Percentiles rank a stretch among this genome's conserved stretches.
Evolutionary conservation across 2,329 filamentous ascomycete genomes (phyloP).

Genomic region (Verticillium albo-atrum): DNA sequence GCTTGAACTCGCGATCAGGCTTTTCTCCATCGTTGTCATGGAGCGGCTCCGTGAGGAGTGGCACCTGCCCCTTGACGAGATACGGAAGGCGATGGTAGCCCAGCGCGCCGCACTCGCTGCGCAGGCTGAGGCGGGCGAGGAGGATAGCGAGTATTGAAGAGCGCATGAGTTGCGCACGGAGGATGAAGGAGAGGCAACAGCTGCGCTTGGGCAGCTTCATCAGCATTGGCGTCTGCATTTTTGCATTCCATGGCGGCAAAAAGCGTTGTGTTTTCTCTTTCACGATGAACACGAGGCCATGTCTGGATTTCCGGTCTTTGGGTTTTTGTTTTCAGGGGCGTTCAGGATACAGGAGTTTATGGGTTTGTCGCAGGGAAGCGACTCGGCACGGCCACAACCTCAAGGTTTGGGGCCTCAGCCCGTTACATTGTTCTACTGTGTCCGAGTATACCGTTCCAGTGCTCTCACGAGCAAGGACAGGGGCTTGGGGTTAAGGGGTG

Average conservation of each 20-base stretch:
- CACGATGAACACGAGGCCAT: not conserved
- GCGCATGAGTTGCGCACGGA: not conserved
- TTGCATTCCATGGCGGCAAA: not conserved
- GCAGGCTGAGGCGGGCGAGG: not conserved
- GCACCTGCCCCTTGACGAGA: not conserved
- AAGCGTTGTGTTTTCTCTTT: not conserved
- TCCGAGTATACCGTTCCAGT: not conserved
- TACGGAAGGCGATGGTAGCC: not conserved
- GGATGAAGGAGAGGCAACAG: not conserved
- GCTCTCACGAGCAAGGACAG: not conserved
- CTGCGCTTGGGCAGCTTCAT: not conserved
- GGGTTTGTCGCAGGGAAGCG: not conserved
- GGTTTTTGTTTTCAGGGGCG: not conserved
- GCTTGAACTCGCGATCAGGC: constrained; percentile 40
- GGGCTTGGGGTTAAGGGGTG: not conserved
- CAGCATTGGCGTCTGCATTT: not conserved
- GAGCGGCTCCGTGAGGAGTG: constrained; percentile 34
- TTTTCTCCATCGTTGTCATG: constrained; percentile 50
- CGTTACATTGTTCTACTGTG: not conserved
- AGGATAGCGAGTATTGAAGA: not conserved
- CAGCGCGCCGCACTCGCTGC: not conserved
- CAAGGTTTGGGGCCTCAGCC: not conserved
- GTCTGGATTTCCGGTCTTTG: not conserved
- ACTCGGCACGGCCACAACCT: not conserved
- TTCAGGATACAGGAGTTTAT: not conserved